phyloP scores from a whole-genome alignment of 2,329 filamentous ascomycete species.

The Alternaria angustiovoidea region DNA sequence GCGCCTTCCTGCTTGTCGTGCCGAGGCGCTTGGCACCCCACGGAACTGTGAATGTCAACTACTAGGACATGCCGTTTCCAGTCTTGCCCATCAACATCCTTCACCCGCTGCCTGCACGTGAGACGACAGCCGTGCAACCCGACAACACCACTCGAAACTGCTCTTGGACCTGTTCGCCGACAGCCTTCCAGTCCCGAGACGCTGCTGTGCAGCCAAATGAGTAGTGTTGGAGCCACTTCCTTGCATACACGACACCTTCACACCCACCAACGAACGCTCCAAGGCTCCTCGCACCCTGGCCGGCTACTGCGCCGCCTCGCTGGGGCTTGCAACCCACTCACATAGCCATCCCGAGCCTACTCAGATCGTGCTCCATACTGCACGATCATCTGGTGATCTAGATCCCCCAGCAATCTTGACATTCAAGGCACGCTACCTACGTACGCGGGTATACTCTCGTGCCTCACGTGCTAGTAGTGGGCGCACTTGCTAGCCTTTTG shows the following conservation, averaged over 20 bases:
- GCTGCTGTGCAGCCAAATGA: background rate
- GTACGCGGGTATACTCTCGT: background rate
- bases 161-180: background rate
- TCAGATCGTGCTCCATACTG: constrained; percentile 6
- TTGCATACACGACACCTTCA: constrained; percentile 6
- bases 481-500: background rate
- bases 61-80: background rate
- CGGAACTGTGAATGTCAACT: constrained; percentile 4
- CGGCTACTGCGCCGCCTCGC: background rate
- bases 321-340: background rate
- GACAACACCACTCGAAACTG: background rate
- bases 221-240: background rate
- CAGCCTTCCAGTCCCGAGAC: background rate
- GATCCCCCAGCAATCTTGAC: background rate
- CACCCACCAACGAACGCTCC: constrained; percentile 2
- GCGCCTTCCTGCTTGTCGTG: constrained; percentile 21
- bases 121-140: background rate
- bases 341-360: constrained; percentile 3
- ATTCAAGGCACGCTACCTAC: background rate
- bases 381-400: constrained; percentile 11
- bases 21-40: constrained; percentile 25
- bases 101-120: constrained; percentile 1
- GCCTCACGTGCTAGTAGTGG: background rate
- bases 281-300: background rate
- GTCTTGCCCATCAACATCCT: background rate